These are phyloP conservation scores for Liquidambar formosana DNA, from an alignment of 164 flowering plant species.

Conservation along the genomic window DNA sequence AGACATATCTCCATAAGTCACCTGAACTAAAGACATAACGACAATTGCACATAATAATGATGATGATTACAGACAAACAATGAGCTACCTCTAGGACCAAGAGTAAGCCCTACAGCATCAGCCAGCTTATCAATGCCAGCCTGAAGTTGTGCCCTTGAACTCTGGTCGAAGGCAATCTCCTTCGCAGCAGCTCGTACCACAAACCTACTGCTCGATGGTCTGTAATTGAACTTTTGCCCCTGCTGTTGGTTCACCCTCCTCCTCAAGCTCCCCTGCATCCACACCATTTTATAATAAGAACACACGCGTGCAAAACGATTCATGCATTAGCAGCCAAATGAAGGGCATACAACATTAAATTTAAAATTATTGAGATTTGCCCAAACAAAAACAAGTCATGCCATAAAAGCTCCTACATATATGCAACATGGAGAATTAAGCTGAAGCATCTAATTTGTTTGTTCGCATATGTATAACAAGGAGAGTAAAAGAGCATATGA, in stretches of 20 bases:
- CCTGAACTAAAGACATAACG: no score
- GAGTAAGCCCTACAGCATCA: conserved; percentile 93
- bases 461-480: no score
- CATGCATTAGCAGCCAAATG: background rate
- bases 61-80: no score
- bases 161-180: conserved; percentile 90
- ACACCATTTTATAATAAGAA: background rate
- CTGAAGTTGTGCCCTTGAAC: conserved; percentile 78
- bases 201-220: conserved; percentile 42
- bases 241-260: conserved; percentile 40
- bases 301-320: background rate
- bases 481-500: no score
- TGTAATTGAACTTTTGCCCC: conserved; percentile 43
- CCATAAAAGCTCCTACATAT: no score
- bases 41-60: no score
- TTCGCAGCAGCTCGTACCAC: conserved; percentile 73
- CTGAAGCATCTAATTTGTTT: no score
- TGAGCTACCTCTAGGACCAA: conserved; percentile 88
- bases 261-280: conserved; percentile 50
- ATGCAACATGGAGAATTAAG: no score
- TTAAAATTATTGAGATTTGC: no score
- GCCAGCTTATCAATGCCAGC: conserved; percentile 95
- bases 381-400: no score
- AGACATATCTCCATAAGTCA: no score
- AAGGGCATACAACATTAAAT: background rate